Evolutionary conservation across 768 basidiomycete species (phyloP), one percentile per base, ranked within the genome.

Genomic region (Serendipita vermifera): DNA sequence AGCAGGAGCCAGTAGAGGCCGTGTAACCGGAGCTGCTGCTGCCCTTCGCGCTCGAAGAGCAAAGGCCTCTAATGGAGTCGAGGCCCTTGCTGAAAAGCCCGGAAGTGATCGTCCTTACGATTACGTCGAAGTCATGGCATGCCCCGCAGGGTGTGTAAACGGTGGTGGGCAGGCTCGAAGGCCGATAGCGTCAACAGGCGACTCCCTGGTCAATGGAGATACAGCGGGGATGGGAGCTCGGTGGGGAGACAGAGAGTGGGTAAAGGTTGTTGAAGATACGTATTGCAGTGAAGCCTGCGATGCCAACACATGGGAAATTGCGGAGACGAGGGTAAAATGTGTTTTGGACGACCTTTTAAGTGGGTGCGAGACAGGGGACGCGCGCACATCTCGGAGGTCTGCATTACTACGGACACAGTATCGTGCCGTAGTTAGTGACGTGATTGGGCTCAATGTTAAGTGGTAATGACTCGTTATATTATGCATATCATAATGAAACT

Each of bases 81-180:
- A 61, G 56, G 29, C 58, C 60, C 63, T 36, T 2, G 33, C 51
- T 5, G 65, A 62, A 40, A 71, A 67, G 9, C 64, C 64, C 36
- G 57, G 38, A 32, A 74, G 76, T 54, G 66, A 73, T 54, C 70
- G 67, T 58, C 72, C 75, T 38, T 89, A 89, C 66, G 90, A 94
- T 70, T 96, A 91, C 67, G 83, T 94, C 36, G 92, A 96, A 65
- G 91, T 99, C 60, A 98, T 99, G 96, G 96, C 96, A 32, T 99
- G 96, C 72, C 96, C 96, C 0, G 83, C 85, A 0, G 96, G 96
- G 15, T 98, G 96, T 67, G 89, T 96, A 38, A 97, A 97, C 66
- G 96, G 96, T 5, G 96, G 94, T 20, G 96, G 96, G 3, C 96
- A 98, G 72, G 68, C 85, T 55, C 61, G 62, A 51, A 64, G 59